These are phyloP conservation scores for Pleodorina starrii DNA, from an alignment of 139 green algal species.

Conservation along the genomic window DNA sequence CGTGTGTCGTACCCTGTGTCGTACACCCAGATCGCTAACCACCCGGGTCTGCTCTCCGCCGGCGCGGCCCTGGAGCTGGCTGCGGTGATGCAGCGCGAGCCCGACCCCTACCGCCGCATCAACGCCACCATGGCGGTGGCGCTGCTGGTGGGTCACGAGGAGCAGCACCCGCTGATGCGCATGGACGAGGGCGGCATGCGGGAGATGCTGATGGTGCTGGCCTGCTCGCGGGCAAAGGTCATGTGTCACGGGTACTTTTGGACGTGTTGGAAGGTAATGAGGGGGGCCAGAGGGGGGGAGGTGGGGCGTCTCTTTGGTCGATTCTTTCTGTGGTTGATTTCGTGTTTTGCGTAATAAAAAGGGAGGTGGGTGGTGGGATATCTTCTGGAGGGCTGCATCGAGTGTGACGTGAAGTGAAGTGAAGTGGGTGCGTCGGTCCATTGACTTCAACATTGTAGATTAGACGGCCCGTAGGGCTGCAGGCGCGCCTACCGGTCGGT, in stretches of 20 bases:
- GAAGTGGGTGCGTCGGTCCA: no score
- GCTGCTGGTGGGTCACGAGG: conserved; percentile 58
- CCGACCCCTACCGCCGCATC: conserved; percentile 48
- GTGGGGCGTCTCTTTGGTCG: no score
- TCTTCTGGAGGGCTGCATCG: no score
- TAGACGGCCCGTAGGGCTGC: no score
- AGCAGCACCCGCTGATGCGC: conserved; percentile 35
- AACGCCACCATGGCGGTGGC: conserved; percentile 57
- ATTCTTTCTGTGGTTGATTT: no score
- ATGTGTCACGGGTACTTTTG: conserved; percentile 54
- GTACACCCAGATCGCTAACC: conserved; percentile 39
- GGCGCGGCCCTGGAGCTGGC: conserved; percentile 51
- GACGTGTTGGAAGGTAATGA: conserved; percentile 57
- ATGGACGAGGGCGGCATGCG: conserved; percentile 38
- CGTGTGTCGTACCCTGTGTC: no score
- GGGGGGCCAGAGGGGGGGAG: no score
- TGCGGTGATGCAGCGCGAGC: conserved; percentile 44
- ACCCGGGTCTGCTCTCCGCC: conserved; percentile 35
- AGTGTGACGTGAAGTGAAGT: no score
- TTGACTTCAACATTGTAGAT: no score
- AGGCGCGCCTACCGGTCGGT: no score
- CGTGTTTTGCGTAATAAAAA: no score
- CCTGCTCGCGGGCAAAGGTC: neutral
- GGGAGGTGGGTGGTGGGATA: no score
- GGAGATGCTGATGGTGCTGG: conserved; percentile 52